Evolutionary conservation across 768 basidiomycete species (phyloP).

Genomic region (Tricholomella constricta): DNA sequence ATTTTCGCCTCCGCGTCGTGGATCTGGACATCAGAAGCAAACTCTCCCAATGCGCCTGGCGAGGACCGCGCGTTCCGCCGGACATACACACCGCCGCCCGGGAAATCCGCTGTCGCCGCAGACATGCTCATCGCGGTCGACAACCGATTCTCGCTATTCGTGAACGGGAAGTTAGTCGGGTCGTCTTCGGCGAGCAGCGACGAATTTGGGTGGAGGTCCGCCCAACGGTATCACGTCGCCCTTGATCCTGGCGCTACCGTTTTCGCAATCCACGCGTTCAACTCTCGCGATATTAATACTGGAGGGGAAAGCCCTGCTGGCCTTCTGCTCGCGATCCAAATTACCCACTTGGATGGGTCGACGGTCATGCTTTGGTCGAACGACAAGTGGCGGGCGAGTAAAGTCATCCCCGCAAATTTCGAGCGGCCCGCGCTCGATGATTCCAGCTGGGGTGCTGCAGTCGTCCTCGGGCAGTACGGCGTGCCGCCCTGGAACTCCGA

Average conservation of each 20-base stretch:
- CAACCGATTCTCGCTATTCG: background rate
- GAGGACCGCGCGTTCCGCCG: constrained; percentile 1
- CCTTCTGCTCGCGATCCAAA: background rate
- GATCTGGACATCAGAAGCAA: constrained; percentile 29
- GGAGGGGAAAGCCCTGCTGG: constrained; percentile 3
- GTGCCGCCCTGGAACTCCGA: constrained; percentile 18
- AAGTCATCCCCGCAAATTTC: background rate
- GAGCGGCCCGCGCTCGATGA: background rate
- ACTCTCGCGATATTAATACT: background rate
- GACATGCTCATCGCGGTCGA: constrained; percentile 10
- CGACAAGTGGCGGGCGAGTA: background rate
- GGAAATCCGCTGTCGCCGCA: background rate
- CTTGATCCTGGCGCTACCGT: constrained; percentile 1
- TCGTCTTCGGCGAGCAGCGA: background rate
- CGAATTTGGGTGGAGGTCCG: background rate
- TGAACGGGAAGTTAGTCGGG: constrained; percentile 1
- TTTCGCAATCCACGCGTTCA: constrained; percentile 4
- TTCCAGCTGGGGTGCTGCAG: constrained; percentile 20
- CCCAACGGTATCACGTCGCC: background rate
- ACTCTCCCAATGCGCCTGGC: background rate
- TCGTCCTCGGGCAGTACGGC: constrained; percentile 22
- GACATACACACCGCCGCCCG: constrained; percentile 4
- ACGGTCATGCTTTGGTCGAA: no score
- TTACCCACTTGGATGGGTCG: constrained; percentile 1
- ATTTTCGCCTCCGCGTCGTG: constrained; percentile 23